Percentiles rank a stretch among this genome's conserved stretches.
These are phyloP conservation scores for Corchorus capsularis DNA, from an alignment of 345 rosid genomes.

Conservation along the genomic window DNA sequence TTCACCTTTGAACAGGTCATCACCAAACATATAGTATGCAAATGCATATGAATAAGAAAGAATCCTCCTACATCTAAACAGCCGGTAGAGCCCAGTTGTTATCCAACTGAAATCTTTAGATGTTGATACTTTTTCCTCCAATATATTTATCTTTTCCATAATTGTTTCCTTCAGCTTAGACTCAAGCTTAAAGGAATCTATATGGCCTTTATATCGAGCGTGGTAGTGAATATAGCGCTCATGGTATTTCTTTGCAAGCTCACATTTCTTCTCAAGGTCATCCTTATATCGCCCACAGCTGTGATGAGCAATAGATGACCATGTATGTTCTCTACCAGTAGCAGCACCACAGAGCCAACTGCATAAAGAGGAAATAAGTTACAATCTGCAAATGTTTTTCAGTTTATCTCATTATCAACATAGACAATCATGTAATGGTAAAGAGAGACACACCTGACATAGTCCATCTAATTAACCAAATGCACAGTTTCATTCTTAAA, in stretches of 20 bases:
- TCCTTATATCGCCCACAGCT: slow-evolving; percentile 62
- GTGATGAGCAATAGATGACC: slow-evolving; percentile 39
- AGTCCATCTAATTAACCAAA: neutral
- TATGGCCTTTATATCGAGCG: slow-evolving; percentile 58
- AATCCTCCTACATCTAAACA: slow-evolving; percentile 50
- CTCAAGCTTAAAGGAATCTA: slow-evolving; percentile 56
- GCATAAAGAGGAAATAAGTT: slow-evolving; percentile 27
- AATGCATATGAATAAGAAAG: slow-evolving; percentile 61
- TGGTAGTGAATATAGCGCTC: slow-evolving; percentile 55
- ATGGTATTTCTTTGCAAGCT: slow-evolving; percentile 42
- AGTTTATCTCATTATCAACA: neutral
- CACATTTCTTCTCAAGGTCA: slow-evolving; percentile 34
- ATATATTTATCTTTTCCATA: slow-evolving; percentile 31
- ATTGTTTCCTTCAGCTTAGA: slow-evolving; percentile 41
- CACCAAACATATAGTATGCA: slow-evolving; percentile 61
- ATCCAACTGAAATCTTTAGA: slow-evolving; percentile 60
- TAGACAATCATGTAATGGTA: neutral
- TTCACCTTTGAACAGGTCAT: slow-evolving; percentile 45
- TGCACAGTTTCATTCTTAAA: neutral
- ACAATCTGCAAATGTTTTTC: neutral
- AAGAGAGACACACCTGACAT: neutral
- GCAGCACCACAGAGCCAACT: slow-evolving; percentile 76
- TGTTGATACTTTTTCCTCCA: slow-evolving; percentile 40
- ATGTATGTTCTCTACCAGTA: slow-evolving; percentile 53
- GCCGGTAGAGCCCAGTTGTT: slow-evolving; percentile 45